These are phyloP conservation scores for Teratosphaeria nubilosa DNA, from an alignment of 2,329 filamentous ascomycete genomes.

Conservation along the genomic window DNA sequence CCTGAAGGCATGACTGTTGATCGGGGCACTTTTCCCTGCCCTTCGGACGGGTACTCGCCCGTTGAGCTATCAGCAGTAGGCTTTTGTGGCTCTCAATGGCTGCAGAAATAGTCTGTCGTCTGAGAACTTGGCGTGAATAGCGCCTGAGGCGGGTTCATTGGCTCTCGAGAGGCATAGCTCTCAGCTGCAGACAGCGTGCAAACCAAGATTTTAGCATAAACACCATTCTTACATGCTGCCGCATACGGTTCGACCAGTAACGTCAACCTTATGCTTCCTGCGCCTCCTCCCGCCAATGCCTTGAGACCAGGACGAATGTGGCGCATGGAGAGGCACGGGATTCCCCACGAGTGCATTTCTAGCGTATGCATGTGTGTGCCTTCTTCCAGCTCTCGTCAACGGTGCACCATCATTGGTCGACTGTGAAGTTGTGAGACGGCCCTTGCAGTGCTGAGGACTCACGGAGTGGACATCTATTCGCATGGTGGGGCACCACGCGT, in stretches of 20 bases:
- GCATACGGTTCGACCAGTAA: neutral
- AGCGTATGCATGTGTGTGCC: neutral
- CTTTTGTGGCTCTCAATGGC: conserved; percentile 16
- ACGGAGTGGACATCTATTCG: neutral
- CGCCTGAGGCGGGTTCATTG: conserved; percentile 12
- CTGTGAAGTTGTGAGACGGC: neutral
- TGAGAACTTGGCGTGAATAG: conserved; percentile 9
- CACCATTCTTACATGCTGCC: neutral
- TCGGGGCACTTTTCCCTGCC: conserved; percentile 5
- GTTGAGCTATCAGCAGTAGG: conserved; percentile 10
- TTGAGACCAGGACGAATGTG: neutral
- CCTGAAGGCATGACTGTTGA: conserved; percentile 15
- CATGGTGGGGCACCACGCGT: neutral
- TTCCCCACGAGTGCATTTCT: neutral
- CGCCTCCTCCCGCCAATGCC: conserved; percentile 12
- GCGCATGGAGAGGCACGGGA: neutral
- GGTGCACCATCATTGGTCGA: conserved; percentile 1
- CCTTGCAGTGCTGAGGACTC: neutral
- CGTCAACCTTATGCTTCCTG: neutral
- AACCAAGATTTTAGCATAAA: neutral
- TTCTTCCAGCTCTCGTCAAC: neutral
- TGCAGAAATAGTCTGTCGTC: conserved; percentile 9
- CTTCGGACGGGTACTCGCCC: conserved; percentile 2
- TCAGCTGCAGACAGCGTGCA: conserved; percentile 5
- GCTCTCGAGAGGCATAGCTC: conserved; percentile 9